Percentiles rank a stretch among this genome's conserved stretches.
These are phyloP conservation scores for Martensiomyces pterosporus DNA, from an alignment of 192 early-diverging fungal genomes.

Conservation along the genomic window DNA sequence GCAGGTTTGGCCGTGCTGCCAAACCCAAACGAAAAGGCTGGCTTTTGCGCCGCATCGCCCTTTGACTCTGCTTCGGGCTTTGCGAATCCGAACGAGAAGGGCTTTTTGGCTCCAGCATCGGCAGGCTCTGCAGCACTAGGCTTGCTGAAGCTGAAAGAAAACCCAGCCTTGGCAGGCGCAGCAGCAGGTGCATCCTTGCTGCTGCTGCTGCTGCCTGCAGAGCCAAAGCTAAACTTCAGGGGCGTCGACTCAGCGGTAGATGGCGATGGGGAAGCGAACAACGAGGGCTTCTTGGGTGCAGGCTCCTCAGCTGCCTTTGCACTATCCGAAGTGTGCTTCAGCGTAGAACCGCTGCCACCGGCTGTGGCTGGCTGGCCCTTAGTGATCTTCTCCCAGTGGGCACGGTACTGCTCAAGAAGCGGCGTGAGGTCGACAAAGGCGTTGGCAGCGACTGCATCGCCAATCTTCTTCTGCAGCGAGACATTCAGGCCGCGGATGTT, in stretches of 20 bases:
- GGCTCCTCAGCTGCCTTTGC: not conserved
- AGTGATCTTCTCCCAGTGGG: slow-evolving; percentile 31
- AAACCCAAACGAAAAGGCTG: slow-evolving; percentile 43
- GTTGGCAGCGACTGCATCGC: slow-evolving; percentile 23
- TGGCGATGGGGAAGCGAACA: not conserved
- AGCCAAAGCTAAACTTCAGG: slow-evolving; percentile 8
- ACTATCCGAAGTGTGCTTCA: not conserved
- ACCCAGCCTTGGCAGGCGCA: slow-evolving; percentile 4
- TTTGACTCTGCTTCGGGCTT: too few relatives aligned
- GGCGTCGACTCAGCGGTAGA: not conserved
- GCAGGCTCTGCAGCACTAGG: slow-evolving; percentile 7
- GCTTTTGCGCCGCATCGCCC: slow-evolving; percentile 7
- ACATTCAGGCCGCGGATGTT: slow-evolving; percentile 48
- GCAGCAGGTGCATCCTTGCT: too few relatives aligned
- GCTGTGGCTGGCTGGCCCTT: not conserved
- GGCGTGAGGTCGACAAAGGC: slow-evolving; percentile 44
- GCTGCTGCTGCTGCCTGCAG: not conserved
- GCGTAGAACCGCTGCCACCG: not conserved
- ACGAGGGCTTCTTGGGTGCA: not conserved
- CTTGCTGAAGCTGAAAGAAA: slow-evolving; percentile 32
- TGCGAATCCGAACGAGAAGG: slow-evolving; percentile 38
- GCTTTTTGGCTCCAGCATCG: slow-evolving; percentile 16
- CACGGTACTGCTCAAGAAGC: slow-evolving; percentile 35
- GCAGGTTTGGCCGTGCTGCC: slow-evolving; percentile 3
- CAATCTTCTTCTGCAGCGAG: slow-evolving; percentile 40